Conservation (phyloP, 495 filamentous ascomycete genomes). For the Penicillium ucsense region DNA sequence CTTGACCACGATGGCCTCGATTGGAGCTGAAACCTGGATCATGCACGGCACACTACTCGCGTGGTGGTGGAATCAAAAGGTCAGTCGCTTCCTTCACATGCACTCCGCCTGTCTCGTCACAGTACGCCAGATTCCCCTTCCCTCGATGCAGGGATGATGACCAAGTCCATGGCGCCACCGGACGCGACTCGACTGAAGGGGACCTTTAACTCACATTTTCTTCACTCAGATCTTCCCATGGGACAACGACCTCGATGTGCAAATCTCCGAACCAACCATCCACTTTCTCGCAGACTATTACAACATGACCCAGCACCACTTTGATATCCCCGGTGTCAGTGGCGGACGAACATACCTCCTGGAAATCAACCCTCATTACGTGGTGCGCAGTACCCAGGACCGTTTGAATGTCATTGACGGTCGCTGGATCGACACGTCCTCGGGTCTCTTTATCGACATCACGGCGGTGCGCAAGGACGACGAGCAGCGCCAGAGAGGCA, state of each 20-base stretch:
- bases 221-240: constrained; percentile 44
- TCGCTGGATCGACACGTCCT: constrained; percentile 51
- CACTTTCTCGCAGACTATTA: constrained; percentile 49
- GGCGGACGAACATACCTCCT: constrained; percentile 43
- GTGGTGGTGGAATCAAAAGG: constrained; percentile 56
- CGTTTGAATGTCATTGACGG: constrained; percentile 49
- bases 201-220: too few species aligned
- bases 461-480: constrained; percentile 44
- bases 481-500: constrained; percentile 20
- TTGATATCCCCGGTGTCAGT: constrained; percentile 31
- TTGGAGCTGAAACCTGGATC: constrained; percentile 53
- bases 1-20: constrained; percentile 42
- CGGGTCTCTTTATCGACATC: constrained; percentile 55
- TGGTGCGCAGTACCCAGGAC: constrained; percentile 35
- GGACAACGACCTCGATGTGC: constrained; percentile 54
- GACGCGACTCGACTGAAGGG: too few species aligned
- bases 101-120: too few species aligned
- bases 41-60: constrained; percentile 53
- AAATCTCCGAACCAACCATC: constrained; percentile 46
- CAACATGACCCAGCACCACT: constrained; percentile 54
- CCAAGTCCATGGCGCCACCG: too few species aligned
- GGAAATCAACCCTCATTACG: constrained; percentile 52
- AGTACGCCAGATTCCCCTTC: too few species aligned
- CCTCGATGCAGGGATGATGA: too few species aligned
- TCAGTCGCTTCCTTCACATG: neutral